Percentiles rank a stretch among this genome's conserved stretches.
Evolutionary conservation across 345 rosid species (phyloP).

Genomic region (Barbarea vulgaris): DNA sequence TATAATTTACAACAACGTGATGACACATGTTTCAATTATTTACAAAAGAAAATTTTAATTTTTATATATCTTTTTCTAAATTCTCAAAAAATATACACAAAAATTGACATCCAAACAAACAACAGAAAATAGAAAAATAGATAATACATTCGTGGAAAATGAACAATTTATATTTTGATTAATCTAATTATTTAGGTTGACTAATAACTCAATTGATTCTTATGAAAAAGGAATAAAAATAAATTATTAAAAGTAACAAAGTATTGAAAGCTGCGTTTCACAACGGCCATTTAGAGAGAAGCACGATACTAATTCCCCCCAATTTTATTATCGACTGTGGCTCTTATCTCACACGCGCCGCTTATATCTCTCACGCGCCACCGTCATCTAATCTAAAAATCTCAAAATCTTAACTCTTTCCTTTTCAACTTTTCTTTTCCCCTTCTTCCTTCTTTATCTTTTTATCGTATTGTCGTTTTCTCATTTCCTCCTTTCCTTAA

Average conservation of each 20-base stretch:
- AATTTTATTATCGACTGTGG: background rate
- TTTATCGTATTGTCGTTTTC: constrained; percentile 5
- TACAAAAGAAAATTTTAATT: too few species aligned
- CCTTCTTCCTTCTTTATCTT: constrained; percentile 15
- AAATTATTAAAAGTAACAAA: background rate
- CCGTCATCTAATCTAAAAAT: background rate
- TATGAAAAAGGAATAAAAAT: background rate
- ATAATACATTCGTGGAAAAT: too few species aligned
- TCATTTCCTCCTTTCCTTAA: constrained; percentile 21
- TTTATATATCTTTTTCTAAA: background rate
- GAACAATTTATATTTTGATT: background rate
- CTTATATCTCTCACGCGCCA: constrained; percentile 28
- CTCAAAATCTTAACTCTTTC: constrained; percentile 3
- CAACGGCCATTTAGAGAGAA: constrained; percentile 19
- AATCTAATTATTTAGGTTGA: background rate
- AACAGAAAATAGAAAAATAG: background rate
- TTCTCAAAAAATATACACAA: background rate
- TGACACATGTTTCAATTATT: background rate
- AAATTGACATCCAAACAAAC: background rate
- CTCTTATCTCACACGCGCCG: constrained; percentile 21
- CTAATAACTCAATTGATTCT: background rate
- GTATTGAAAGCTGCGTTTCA: constrained; percentile 17
- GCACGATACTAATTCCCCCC: background rate
- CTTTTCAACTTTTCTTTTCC: constrained; percentile 24
- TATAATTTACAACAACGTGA: background rate